Percentiles rank a stretch among this genome's conserved stretches.
Evolutionary conservation across 1,284 basidiomycete genomes (phyloP).

Genomic region (Pseudozyma sp.): DNA sequence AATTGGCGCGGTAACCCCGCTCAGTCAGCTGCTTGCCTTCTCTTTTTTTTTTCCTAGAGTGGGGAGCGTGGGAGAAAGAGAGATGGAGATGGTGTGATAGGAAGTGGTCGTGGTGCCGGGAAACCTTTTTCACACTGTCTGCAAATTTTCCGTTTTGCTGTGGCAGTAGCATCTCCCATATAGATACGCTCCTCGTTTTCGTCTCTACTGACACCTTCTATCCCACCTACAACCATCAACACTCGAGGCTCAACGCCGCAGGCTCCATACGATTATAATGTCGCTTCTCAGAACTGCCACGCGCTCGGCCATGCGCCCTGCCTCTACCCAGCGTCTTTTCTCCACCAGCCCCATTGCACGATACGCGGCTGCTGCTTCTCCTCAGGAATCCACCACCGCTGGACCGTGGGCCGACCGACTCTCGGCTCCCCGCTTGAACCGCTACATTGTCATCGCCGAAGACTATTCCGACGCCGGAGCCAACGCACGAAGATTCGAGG

Average conservation of each 20-base stretch:
- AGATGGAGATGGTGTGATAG: conserved; percentile 6
- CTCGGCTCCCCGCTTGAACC: conserved; percentile 30
- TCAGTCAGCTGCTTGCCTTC: conserved; percentile 14
- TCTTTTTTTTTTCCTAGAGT: background rate
- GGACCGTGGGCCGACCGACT: conserved; percentile 49
- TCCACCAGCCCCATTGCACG: conserved; percentile 7
- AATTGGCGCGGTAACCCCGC: conserved; percentile 1
- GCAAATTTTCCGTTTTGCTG: background rate
- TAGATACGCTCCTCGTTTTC: too few relatives aligned
- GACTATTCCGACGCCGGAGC: conserved; percentile 44
- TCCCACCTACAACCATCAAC: background rate
- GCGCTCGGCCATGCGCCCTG: background rate
- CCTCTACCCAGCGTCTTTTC: conserved; percentile 4
- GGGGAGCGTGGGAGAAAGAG: background rate
- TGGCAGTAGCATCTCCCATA: too few relatives aligned
- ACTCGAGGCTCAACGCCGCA: too few relatives aligned
- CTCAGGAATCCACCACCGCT: background rate
- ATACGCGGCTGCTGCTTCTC: conserved; percentile 9
- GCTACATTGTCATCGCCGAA: conserved; percentile 55
- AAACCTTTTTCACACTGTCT: conserved; percentile 2
- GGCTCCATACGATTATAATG: conserved; percentile 7
- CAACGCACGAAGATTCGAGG: conserved; percentile 51
- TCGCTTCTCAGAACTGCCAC: conserved; percentile 9
- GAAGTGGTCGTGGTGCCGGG: background rate
- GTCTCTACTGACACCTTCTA: conserved; percentile 1